These are phyloP conservation scores for Alternaria incomplexa DNA, from an alignment of 2,329 filamentous ascomycete genomes.

Conservation along the genomic window DNA sequence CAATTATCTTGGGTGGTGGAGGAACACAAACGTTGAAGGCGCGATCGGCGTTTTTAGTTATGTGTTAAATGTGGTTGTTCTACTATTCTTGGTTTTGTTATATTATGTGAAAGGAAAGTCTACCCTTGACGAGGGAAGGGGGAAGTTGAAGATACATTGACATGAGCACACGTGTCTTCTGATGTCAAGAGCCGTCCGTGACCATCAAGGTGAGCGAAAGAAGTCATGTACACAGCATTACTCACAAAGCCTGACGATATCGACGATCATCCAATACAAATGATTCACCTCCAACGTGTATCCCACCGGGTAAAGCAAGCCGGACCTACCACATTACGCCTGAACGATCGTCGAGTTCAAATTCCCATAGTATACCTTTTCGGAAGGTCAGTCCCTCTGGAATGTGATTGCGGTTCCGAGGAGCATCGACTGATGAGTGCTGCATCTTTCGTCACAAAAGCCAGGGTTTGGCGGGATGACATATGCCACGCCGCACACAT, in stretches of 20 bases:
- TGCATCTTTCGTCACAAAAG: not conserved
- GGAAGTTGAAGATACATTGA: no score
- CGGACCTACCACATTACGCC: not conserved
- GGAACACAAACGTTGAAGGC: no score
- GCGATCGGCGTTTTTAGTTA: no score
- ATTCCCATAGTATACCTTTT: not conserved
- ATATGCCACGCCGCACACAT: not conserved
- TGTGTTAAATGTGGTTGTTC: no score
- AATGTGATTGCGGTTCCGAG: not conserved
- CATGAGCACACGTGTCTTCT: not conserved
- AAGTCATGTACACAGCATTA: not conserved
- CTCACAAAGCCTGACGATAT: not conserved
- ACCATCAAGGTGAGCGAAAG: not conserved
- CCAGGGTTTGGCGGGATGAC: not conserved
- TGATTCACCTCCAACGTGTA: not conserved
- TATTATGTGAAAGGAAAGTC: no score
- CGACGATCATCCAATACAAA: not conserved
- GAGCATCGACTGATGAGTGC: not conserved
- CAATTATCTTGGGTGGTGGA: no score
- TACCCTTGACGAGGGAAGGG: no score
- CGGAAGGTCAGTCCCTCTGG: not conserved
- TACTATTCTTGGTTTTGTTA: no score
- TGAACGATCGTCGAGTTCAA: not conserved
- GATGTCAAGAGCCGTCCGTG: not conserved
- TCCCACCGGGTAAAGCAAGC: not conserved